A percentile compares a stretch with the other conserved stretches of the same genome.
These are phyloP conservation scores for Syzygium malaccense DNA, from an alignment of 441 rosid genomes.

Conservation along the genomic window DNA sequence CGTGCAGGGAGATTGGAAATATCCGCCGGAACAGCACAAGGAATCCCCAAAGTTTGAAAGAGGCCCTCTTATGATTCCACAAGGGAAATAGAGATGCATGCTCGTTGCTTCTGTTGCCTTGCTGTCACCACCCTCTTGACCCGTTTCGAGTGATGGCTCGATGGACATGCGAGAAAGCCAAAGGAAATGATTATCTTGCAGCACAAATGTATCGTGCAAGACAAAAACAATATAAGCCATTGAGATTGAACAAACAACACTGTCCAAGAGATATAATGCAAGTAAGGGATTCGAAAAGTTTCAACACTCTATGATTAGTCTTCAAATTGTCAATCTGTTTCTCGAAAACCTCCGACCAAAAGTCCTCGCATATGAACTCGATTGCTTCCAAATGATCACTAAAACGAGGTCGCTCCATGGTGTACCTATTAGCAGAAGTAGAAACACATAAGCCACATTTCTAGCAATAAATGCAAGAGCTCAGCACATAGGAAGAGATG, in stretches of 20 bases:
- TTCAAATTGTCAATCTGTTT: constrained; percentile 97
- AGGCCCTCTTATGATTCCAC: constrained; percentile 96
- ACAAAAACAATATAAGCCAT: constrained; percentile 1
- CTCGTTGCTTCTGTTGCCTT: constrained; percentile 68
- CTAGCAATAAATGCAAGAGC: neutral
- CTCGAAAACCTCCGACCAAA: constrained; percentile 96
- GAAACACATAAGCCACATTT: neutral
- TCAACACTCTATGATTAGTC: constrained; percentile 80
- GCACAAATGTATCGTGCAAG: constrained; percentile 87
- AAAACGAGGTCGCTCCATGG: constrained; percentile 93
- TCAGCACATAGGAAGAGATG: neutral
- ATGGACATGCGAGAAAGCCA: constrained; percentile 79
- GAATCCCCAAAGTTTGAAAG: constrained; percentile 92
- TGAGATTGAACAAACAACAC: neutral
- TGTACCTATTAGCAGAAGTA: constrained; percentile 40
- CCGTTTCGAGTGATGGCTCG: constrained; percentile 48
- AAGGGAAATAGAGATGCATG: constrained; percentile 87
- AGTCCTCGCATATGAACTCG: constrained; percentile 97
- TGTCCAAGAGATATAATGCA: neutral
- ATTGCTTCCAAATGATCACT: constrained; percentile 92
- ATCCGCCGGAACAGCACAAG: constrained; percentile 94
- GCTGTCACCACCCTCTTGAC: constrained; percentile 48
- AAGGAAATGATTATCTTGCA: constrained; percentile 88
- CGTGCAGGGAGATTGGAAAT: constrained; percentile 92
- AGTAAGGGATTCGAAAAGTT: neutral